phyloP scores from a whole-genome alignment of 768 basidiomycete species.

The Collybia sordida region DNA sequence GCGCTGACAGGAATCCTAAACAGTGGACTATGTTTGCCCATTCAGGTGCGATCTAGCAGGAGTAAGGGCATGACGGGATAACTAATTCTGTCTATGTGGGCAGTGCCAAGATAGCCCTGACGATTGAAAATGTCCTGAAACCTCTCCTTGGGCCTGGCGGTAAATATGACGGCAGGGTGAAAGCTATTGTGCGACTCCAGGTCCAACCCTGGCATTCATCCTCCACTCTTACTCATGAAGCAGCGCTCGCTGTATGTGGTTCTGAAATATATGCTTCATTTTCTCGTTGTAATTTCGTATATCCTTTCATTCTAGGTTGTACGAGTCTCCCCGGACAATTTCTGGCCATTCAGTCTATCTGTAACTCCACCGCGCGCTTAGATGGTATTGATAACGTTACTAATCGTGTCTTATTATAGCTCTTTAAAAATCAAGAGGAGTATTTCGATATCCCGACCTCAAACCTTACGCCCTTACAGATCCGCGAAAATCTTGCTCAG shows the following conservation, averaged over 20 bases:
- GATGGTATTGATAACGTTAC: background rate
- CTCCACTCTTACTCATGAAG: constrained; percentile 81
- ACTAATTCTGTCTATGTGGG: background rate
- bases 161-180: constrained; percentile 70
- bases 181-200: constrained; percentile 67
- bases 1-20: background rate
- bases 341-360: constrained; percentile 74
- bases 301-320: constrained; percentile 45
- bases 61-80: too few relatives aligned
- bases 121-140: constrained; percentile 59
- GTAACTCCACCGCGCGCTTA: constrained; percentile 34
- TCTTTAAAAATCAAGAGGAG: constrained; percentile 74
- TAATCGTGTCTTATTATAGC: constrained; percentile 34
- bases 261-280: background rate
- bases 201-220: constrained; percentile 80
- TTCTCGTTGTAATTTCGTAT: background rate
- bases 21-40: constrained; percentile 89
- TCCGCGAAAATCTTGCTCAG: constrained; percentile 69
- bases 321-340: constrained; percentile 69
- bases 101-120: constrained; percentile 61
- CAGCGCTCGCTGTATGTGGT: constrained; percentile 67
- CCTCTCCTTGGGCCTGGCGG: constrained; percentile 60
- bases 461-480: constrained; percentile 63
- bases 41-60: constrained; percentile 51
- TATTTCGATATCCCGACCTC: constrained; percentile 79